phyloP scores from a whole-genome alignment of 2,329 filamentous ascomycete species.

The Colletotrichum salicis region DNA sequence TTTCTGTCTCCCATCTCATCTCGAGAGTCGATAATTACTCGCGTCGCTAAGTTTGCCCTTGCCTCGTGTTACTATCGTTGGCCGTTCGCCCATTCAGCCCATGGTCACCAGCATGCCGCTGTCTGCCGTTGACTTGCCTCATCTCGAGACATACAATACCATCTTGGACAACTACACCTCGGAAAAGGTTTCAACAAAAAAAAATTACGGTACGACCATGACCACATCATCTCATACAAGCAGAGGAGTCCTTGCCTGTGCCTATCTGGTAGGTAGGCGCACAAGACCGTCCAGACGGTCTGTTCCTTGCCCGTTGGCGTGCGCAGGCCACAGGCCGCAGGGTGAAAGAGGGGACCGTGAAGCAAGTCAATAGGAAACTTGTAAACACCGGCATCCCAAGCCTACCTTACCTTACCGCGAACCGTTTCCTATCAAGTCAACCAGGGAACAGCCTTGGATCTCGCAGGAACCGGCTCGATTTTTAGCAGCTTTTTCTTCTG shows the following conservation, averaged over 20 bases:
- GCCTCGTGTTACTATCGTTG: constrained; percentile 17
- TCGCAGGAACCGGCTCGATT: neutral
- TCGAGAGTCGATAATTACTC: too few relatives aligned
- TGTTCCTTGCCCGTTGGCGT: constrained; percentile 3
- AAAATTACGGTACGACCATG: neutral
- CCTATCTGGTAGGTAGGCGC: neutral
- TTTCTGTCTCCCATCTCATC: neutral
- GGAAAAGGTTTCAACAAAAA: neutral
- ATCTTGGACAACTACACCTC: neutral
- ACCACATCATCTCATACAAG: neutral
- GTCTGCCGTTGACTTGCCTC: constrained; percentile 8
- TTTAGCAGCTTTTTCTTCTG: neutral
- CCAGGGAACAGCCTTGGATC: neutral
- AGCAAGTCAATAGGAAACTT: neutral
- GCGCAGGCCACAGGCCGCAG: neutral
- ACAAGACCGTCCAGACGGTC: neutral
- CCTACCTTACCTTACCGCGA: neutral
- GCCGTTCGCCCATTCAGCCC: constrained; percentile 11
- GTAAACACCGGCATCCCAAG: constrained; percentile 1
- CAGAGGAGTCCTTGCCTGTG: neutral
- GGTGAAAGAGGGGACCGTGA: neutral
- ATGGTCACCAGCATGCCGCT: constrained; percentile 18
- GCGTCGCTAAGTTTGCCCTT: constrained; percentile 11
- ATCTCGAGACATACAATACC: constrained; percentile 11
- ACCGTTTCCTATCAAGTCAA: neutral